phyloP scores from a whole-genome alignment of 495 filamentous ascomycete species.

The Daldinia decipiens region DNA sequence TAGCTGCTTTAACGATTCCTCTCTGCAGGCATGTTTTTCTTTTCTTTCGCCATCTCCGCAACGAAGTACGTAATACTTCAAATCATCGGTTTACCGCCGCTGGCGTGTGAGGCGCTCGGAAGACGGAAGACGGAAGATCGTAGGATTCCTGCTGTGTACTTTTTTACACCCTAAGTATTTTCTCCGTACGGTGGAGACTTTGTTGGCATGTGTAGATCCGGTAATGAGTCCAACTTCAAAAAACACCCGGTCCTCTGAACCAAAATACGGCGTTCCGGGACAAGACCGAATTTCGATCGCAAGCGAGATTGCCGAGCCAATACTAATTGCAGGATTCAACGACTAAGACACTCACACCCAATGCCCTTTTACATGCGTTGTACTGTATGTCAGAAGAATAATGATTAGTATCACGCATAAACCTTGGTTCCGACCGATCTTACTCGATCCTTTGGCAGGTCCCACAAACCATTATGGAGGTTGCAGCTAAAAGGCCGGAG shows the following conservation, averaged over 20 bases:
- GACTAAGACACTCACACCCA: conserved; percentile 15
- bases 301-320: conserved; percentile 42
- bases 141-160: conserved; percentile 4
- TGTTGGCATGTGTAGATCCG: background rate
- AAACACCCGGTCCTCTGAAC: background rate
- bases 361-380: conserved; percentile 4
- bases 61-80: conserved; percentile 27
- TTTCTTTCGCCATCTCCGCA: conserved; percentile 18
- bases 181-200: background rate
- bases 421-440: conserved; percentile 24
- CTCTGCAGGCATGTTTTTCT: conserved; percentile 9
- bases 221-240: background rate
- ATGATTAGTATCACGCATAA: conserved; percentile 25
- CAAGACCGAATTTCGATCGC: conserved; percentile 20
- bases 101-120: conserved; percentile 29
- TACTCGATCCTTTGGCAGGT: background rate
- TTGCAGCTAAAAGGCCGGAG: conserved; percentile 16
- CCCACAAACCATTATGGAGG: conserved; percentile 10
- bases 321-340: conserved; percentile 24
- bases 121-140: conserved; percentile 3
- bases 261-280: conserved; percentile 17
- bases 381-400: conserved; percentile 7
- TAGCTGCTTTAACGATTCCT: conserved; percentile 9
- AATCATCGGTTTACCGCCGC: conserved; percentile 19
- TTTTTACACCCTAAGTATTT: background rate